Evolutionary conservation across 2,329 filamentous ascomycete genomes (phyloP).

Genomic region (Fusarium heterosporum): DNA sequence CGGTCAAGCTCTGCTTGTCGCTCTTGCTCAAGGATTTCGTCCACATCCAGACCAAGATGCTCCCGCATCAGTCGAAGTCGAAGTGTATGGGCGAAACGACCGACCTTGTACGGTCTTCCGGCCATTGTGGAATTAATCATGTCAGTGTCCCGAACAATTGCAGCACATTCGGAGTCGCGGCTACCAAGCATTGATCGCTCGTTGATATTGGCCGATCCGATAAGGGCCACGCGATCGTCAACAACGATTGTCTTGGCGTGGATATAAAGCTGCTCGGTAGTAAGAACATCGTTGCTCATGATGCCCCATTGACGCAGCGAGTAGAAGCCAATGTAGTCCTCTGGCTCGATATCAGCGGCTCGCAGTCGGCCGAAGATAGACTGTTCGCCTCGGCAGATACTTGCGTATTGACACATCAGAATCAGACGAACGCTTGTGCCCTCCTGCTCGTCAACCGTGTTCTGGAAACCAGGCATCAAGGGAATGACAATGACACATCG

Average conservation of each 20-base stretch:
- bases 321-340: conserved; percentile 96
- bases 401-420: conserved; percentile 96
- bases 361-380: conserved; percentile 91
- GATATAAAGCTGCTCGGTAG: conserved; percentile 97
- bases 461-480: conserved; percentile 98
- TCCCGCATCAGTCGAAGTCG: conserved; percentile 96
- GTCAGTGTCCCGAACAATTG: conserved; percentile 90
- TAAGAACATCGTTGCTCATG: conserved; percentile 84
- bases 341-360: conserved; percentile 85
- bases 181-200: conserved; percentile 94
- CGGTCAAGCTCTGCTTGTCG: conserved; percentile 74
- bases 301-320: conserved; percentile 92
- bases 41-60: conserved; percentile 94
- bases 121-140: conserved; percentile 94
- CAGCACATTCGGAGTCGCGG: conserved; percentile 91
- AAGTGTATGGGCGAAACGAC: conserved; percentile 91
- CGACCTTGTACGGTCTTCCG: conserved; percentile 88
- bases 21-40: conserved; percentile 86
- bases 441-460: conserved; percentile 92
- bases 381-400: conserved; percentile 90
- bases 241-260: conserved; percentile 98
- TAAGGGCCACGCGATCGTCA: conserved; percentile 91
- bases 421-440: conserved; percentile 95
- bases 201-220: conserved; percentile 98
- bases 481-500: conserved; percentile 90